A percentile compares a stretch with the other conserved stretches of the same genome.
Evolutionary conservation across 257 asterid genomes (phyloP).

Genomic region (Solanum tacnaense): DNA sequence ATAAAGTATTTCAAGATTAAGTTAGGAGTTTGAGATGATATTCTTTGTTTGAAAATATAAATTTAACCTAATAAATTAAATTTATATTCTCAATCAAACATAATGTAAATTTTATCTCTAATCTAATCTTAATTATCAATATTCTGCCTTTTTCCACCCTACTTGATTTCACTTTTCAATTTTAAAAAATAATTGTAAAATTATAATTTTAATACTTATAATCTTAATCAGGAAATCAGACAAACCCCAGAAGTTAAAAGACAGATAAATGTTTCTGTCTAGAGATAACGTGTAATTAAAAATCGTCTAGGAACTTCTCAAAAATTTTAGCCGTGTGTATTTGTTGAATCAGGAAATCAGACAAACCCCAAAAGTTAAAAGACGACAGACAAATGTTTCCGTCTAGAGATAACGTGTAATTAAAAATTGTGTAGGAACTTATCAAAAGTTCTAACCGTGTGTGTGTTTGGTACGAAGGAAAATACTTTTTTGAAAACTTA

Average conservation of each 20-base stretch:
- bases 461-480: background rate
- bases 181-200: no score
- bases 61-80: no score
- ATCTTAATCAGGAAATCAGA: background rate
- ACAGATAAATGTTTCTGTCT: background rate
- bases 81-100: no score
- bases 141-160: background rate
- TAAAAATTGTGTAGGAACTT: background rate
- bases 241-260: background rate
- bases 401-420: background rate
- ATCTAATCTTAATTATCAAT: no score
- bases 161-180: background rate
- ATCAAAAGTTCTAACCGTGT: no score
- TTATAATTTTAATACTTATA: no score
- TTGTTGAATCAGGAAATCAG: no score
- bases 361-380: background rate
- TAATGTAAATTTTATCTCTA: background rate
- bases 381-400: background rate
- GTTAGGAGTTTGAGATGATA: no score
- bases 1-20: no score
- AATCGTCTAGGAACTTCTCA: background rate
- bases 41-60: no score
- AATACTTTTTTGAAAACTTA: no score
- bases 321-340: no score
- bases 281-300: background rate